These are phyloP conservation scores for Tuber calosporum DNA, from an alignment of 495 filamentous ascomycete species.

Conservation along the genomic window DNA sequence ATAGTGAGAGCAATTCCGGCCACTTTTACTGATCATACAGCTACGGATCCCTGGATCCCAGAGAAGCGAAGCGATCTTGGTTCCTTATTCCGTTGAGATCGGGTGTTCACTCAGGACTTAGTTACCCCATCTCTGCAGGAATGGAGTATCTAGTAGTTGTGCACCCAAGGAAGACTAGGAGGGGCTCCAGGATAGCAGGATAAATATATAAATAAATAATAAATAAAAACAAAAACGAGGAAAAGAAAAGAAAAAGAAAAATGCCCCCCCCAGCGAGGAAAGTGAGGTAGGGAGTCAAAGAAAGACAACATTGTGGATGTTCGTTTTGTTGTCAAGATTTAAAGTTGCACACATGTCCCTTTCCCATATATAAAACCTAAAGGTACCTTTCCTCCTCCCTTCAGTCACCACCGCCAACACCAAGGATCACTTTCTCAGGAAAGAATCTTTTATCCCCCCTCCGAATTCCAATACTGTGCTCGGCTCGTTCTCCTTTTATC, in stretches of 20 bases:
- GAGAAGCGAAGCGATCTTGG: constrained; percentile 3
- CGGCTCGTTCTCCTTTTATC: background rate
- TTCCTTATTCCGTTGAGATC: constrained; percentile 8
- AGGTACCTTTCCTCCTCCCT: constrained; percentile 32
- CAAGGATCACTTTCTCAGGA: background rate
- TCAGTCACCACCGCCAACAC: constrained; percentile 6
- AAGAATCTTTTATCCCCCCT: background rate
- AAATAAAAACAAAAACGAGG: constrained; percentile 12
- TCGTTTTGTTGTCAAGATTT: constrained; percentile 32
- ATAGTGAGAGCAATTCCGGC: background rate
- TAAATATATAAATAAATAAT: constrained; percentile 25
- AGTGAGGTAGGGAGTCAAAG: constrained; percentile 18
- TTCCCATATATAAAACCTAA: constrained; percentile 32
- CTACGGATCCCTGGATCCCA: background rate
- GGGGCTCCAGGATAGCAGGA: constrained; percentile 13
- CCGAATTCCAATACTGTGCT: background rate
- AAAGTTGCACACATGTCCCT: constrained; percentile 31
- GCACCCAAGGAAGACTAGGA: constrained; percentile 16
- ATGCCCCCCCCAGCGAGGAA: constrained; percentile 9
- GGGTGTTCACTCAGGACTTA: constrained; percentile 22
- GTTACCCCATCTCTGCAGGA: constrained; percentile 27
- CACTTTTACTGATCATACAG: background rate
- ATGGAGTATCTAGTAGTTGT: constrained; percentile 25
- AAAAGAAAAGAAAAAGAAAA: constrained; percentile 11
- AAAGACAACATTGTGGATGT: constrained; percentile 20